Conservation (phyloP, 768 basidiomycete genomes). For the Tulasnella sp. region DNA sequence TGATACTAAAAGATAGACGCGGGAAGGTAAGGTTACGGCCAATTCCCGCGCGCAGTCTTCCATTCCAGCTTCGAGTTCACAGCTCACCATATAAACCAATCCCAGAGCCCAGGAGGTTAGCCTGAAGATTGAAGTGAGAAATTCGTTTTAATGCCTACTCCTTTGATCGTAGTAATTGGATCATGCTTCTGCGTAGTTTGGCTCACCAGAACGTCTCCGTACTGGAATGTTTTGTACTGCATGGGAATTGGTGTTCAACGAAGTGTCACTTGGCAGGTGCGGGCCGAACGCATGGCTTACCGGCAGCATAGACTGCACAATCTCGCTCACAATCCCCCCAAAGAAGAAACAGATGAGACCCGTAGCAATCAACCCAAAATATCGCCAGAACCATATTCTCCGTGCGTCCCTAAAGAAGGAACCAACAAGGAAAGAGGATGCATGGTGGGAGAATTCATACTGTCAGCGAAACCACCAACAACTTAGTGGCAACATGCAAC, state of each 20-base stretch:
- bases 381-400: slow-evolving; percentile 80
- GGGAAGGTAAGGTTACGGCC: neutral
- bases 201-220: slow-evolving; percentile 58
- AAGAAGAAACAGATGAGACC: slow-evolving; percentile 60
- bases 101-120: slow-evolving; percentile 63
- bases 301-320: slow-evolving; percentile 69
- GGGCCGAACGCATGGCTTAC: slow-evolving; percentile 30
- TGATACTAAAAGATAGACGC: slow-evolving; percentile 13
- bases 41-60: neutral
- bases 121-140: slow-evolving; percentile 39
- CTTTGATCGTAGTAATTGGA: too few species aligned
- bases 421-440: neutral
- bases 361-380: slow-evolving; percentile 58
- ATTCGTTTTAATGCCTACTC: too few species aligned
- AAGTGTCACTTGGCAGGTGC: neutral
- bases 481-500: too few species aligned
- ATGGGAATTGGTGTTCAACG: neutral
- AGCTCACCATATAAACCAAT: slow-evolving; percentile 49
- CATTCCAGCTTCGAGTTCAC: too few species aligned
- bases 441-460: neutral
- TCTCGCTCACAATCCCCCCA: slow-evolving; percentile 69
- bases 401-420: slow-evolving; percentile 46
- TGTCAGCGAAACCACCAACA: slow-evolving; percentile 2
- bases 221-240: slow-evolving; percentile 63
- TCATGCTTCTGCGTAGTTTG: too few species aligned